Base-by-base conservation (phyloP, 2,329 filamentous ascomycete genomes). In the Xylariaceae sp. region DNA sequence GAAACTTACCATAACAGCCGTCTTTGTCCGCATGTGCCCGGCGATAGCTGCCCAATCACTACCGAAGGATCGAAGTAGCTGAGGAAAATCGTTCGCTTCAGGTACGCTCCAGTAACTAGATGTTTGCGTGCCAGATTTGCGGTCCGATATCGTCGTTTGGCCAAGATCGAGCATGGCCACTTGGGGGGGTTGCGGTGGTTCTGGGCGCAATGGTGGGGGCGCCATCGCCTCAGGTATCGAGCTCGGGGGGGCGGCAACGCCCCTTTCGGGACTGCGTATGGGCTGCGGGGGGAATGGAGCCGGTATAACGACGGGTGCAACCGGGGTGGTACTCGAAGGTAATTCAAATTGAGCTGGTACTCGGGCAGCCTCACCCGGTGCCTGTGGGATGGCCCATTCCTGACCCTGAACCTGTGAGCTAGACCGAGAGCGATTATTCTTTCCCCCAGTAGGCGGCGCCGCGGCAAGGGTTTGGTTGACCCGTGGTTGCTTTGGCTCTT, bases 51-150 rank as follows among this genome's bases (percentile, higher is more conserved):
- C 77, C 84, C 89, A 95, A 70, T 95, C 89, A 16, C 88, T 91
- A 55, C 90, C 90, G 74, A 91, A 93, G 52, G 90, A 83, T 48
- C 80, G 82, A 45, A 95, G 78, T 55, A 91, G 80, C 53, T 81
- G 82, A 37, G 88, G 86, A 72, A 95, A 95, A 67, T 93, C 90
- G 45, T 82, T 88, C 52, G 88, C 82, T 74, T 95, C 90, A 1
- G 88, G 89, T 20, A 93, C 90, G 66, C 90, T 93, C 90, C 90
- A 95, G 71, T 95, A 95, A 72, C 90, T 93, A 1, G 89, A 91
- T 14, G 88, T 85, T 62, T 87, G 86, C 52, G 76, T 75, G 20
- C 79, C 78, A 9, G 75, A 72, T 56, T 82, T 83, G 43, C 81
- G 80, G 63, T 86, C 82, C 37, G 74, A 71, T 40, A 74, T 74